Evolutionary conservation across 306 rosid genomes (phyloP), one percentile per base, ranked within the genome.

Genomic region (Astragalus glycyphyllos): DNA sequence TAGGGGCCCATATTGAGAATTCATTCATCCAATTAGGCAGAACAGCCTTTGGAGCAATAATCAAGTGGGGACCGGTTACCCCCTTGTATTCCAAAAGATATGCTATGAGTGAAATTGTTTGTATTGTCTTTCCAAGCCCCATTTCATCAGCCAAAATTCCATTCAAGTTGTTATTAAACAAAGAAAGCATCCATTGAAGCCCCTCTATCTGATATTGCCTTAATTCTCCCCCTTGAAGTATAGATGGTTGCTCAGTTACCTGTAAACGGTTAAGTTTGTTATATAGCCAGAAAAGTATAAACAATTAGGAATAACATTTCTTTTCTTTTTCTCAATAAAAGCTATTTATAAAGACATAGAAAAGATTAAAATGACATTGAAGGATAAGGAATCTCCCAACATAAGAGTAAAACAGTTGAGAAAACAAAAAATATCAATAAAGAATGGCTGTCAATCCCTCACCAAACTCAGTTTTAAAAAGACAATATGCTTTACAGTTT

Each of bases 101-200:
- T 48, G 96, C 99, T 77, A 95, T 79, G 82, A 95, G 79, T 0
- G 99, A 89, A 73, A 95, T 95, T 35, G 99, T 95, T 79, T 95
- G 99, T 82, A 95, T 95, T 37, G 99, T 95, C 82, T 95, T 95
- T 70, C 99, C 99, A 69, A 95, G 83, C 42, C 99, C 99, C 99
- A 95, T 95, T 84, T 95, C 99, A 65, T 95, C 99, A 72, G 99
- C 99, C 83, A 95, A 84, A 83, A 95, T 95, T 76, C 99, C 99
- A 76, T 95, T 95, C 34, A 95, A 79, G 68, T 91, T 91, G 89
- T 95, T 95, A 77, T 95, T 95, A 76, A 89, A 95, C 89, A 95
- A 84, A 26, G 99, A 95, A 74, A 95, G 70, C 99, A 95, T 95
- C 99, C 99, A 95, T 38, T 95, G 99, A 72, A 95, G 90, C 78